Evolutionary conservation across 352 stramenopile genomes (phyloP), one percentile per base, ranked within the genome.

Genomic region (Phytophthora tentaculata): DNA sequence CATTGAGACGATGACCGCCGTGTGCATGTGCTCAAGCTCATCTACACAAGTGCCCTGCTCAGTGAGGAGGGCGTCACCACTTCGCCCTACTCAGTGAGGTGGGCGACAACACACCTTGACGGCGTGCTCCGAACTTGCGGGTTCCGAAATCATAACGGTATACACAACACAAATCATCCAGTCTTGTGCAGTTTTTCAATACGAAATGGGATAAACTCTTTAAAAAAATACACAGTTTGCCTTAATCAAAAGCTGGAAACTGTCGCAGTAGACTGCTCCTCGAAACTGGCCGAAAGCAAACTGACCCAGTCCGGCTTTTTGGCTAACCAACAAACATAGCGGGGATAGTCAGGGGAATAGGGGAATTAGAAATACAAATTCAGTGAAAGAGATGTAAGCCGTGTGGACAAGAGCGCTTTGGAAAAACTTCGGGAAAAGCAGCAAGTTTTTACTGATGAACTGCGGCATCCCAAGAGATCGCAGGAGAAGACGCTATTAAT

Each of bases 281-380:
- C 19, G 24, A 60, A 60, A 60, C 37, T 53, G 48, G 60, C n/a
- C 49, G 44, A 50, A 39, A 68, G 56, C 26, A n/a, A 44, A 14
- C 35, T 17, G 49, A 20, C 26, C 17, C 43, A 56, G 24, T 66
- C 64, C 49, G 64, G 64, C 64, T 71, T 67, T 62, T 58, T 57
- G 26, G 39, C 17, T 24, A 37, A 19, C 35, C 35, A 43, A 5
- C 28, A 51, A 47, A 37, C 43, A 50, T 13, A 37, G 37, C 19
- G 17, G 9, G 50, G 48, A 69, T 64, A 70, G 54, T 53, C 55
- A 35, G 47, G 57, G 13, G 64, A 55, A 62, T 72, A 67, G 64
- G 57, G 41, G 50, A 67, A 56, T 32, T 37, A 32, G n/a, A 12
- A 37, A 45, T 19, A 35, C 13, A 32, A 45, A 35, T 41, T 41